These are phyloP conservation scores for Phytopythium ostracodes DNA, from an alignment of 352 stramenopile species.

Conservation along the genomic window DNA sequence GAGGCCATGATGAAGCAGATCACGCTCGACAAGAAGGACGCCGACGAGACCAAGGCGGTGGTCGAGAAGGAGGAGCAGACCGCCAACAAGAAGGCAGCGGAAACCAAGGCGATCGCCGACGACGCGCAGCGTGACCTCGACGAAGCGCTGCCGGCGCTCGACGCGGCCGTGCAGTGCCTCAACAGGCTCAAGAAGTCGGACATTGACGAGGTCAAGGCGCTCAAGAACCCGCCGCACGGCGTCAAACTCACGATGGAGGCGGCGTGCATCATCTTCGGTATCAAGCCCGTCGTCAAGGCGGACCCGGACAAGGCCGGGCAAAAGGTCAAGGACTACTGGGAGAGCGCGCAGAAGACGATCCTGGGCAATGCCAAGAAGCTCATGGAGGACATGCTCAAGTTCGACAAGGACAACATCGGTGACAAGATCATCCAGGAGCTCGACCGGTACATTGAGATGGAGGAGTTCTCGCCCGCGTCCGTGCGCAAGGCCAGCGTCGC, in stretches of 20 bases:
- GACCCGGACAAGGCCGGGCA: conserved; percentile 87
- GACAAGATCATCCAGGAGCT: conserved; percentile 85
- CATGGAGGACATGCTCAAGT: conserved; percentile 85
- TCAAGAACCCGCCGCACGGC: conserved; percentile 86
- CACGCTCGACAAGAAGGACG: conserved; percentile 84
- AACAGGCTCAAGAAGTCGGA: conserved; percentile 90
- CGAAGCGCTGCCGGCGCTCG: conserved; percentile 79
- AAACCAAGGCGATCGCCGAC: conserved; percentile 86
- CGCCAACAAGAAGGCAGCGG: conserved; percentile 88
- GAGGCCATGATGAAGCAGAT: conserved; percentile 91
- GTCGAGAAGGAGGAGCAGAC: conserved; percentile 90
- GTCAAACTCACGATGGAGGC: conserved; percentile 93
- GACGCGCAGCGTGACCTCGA: conserved; percentile 88
- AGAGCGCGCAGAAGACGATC: conserved; percentile 86
- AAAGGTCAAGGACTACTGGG: conserved; percentile 93
- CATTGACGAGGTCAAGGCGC: conserved; percentile 91
- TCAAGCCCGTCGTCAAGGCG: conserved; percentile 86
- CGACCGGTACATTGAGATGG: conserved; percentile 84
- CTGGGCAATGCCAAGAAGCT: conserved; percentile 91
- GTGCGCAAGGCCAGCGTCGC: conserved; percentile 91
- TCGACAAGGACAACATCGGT: conserved; percentile 94
- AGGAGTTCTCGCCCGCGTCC: conserved; percentile 86
- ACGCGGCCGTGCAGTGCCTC: conserved; percentile 86
- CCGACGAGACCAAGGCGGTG: conserved; percentile 80
- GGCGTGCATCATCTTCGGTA: conserved; percentile 87